phyloP scores from a whole-genome alignment of 352 stramenopile genomes.

The Pythium vanterpoolii region DNA sequence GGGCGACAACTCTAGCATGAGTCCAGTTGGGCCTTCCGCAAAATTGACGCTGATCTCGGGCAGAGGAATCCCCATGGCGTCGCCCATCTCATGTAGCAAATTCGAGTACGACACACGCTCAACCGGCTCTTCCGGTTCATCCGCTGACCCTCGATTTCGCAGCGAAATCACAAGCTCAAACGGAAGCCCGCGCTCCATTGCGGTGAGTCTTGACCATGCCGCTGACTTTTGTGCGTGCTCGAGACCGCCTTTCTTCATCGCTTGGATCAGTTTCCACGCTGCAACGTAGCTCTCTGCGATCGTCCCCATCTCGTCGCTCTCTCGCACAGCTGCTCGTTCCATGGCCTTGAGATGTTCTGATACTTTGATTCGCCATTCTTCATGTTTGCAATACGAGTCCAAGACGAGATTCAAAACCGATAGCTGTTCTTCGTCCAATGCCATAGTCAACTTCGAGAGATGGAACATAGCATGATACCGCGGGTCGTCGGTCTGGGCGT shows the following conservation, averaged over 20 bases:
- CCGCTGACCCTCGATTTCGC: conserved; percentile 64
- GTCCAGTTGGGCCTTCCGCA: conserved; percentile 52
- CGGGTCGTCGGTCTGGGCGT: conserved; percentile 67
- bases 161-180: conserved; percentile 75
- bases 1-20: conserved; percentile 49
- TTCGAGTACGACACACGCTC: conserved; percentile 44
- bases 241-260: conserved; percentile 58
- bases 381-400: conserved; percentile 65
- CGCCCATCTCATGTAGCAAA: conserved; percentile 59
- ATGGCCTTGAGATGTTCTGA: conserved; percentile 64
- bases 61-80: conserved; percentile 74
- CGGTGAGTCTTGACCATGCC: conserved; percentile 42
- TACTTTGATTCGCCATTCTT: conserved; percentile 70
- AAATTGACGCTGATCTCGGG: conserved; percentile 81
- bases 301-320: conserved; percentile 35
- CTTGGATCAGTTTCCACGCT: conserved; percentile 62
- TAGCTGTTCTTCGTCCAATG: conserved; percentile 82
- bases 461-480: conserved; percentile 79
- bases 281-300: conserved; percentile 68
- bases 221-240: conserved; percentile 64
- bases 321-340: conserved; percentile 44
- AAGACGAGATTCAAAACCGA: conserved; percentile 74
- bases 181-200: conserved; percentile 68
- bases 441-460: conserved; percentile 68
- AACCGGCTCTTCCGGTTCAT: conserved; percentile 36